A percentile compares a stretch with the other conserved stretches of the same genome.
Evolutionary conservation across 176 grass and related monocot species (phyloP).

Genomic region (Phoenix dactylifera): DNA sequence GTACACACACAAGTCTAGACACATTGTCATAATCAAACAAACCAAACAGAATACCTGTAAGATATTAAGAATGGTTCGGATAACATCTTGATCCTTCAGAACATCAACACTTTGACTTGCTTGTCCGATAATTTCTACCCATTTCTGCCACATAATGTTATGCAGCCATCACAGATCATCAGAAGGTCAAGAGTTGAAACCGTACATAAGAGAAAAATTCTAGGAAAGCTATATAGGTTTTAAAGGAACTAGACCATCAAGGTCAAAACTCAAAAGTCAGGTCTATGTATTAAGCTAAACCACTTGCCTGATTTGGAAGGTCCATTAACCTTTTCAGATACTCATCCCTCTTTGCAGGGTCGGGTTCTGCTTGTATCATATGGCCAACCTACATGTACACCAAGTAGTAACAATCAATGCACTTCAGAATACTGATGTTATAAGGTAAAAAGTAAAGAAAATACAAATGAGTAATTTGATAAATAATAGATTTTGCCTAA

Average conservation of each 20-base stretch:
- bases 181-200: not conserved
- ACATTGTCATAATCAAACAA: no score
- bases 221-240: no score
- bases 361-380: conserved; percentile 98
- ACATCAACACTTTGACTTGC: conserved; percentile 92
- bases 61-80: conserved; percentile 96
- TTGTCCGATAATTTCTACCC: conserved; percentile 97
- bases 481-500: conserved; percentile 16
- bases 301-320: conserved; percentile 82
- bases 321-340: conserved; percentile 98
- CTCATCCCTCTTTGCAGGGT: conserved; percentile 85
- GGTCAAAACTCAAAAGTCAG: no score
- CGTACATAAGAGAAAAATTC: no score
- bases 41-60: conserved; percentile 52
- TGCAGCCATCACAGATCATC: conserved; percentile 16
- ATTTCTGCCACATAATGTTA: conserved; percentile 57
- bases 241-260: no score
- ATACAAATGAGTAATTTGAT: no score
- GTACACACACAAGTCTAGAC: no score
- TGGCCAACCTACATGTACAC: conserved; percentile 53
- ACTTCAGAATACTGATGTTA: no score
- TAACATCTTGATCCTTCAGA: conserved; percentile 94
- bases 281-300: no score
- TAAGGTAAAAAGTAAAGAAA: no score
- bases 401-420: not conserved